phyloP scores from a whole-genome alignment of 345 rosid genomes.

The Corchorus capsularis region DNA sequence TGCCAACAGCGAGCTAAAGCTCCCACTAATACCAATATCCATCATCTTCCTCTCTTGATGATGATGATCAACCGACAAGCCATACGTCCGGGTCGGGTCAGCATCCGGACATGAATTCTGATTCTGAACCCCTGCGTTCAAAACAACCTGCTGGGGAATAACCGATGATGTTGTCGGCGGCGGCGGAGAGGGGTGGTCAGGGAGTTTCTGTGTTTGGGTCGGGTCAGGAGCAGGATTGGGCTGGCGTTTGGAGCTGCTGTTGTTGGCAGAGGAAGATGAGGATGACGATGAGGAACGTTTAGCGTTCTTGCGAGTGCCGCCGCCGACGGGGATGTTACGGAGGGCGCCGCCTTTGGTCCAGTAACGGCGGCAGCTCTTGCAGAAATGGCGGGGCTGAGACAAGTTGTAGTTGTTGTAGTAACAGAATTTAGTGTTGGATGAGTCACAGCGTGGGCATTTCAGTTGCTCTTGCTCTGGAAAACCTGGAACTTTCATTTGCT shows the following conservation, averaged over 20 bases:
- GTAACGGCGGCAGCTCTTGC: slow-evolving; percentile 88
- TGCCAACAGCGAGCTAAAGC: slow-evolving; percentile 61
- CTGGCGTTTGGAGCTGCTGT: slow-evolving; percentile 34
- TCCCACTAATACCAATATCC: slow-evolving; percentile 41
- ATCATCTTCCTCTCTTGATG: slow-evolving; percentile 40
- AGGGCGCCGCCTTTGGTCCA: slow-evolving; percentile 97
- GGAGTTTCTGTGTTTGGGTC: slow-evolving; percentile 24
- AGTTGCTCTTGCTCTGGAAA: slow-evolving; percentile 85
- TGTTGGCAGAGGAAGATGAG: slow-evolving; percentile 19
- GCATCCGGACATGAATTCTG: slow-evolving; percentile 25
- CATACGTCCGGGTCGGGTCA: slow-evolving; percentile 51
- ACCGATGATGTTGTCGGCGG: background rate
- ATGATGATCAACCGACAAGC: slow-evolving; percentile 41
- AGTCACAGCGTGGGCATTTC: slow-evolving; percentile 74
- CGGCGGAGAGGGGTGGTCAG: slow-evolving; percentile 14
- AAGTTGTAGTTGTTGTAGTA: slow-evolving; percentile 94
- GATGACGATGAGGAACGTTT: slow-evolving; percentile 42
- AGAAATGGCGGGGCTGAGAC: slow-evolving; percentile 83
- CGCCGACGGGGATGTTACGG: slow-evolving; percentile 92
- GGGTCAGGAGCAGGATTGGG: slow-evolving; percentile 31
- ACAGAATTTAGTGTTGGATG: slow-evolving; percentile 88
- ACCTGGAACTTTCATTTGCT: slow-evolving; percentile 40
- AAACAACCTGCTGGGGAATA: background rate
- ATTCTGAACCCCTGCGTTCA: slow-evolving; percentile 3
- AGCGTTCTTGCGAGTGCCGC: slow-evolving; percentile 68